Conservation (phyloP, 306 rosid genomes). For the Corylus avellana region DNA sequence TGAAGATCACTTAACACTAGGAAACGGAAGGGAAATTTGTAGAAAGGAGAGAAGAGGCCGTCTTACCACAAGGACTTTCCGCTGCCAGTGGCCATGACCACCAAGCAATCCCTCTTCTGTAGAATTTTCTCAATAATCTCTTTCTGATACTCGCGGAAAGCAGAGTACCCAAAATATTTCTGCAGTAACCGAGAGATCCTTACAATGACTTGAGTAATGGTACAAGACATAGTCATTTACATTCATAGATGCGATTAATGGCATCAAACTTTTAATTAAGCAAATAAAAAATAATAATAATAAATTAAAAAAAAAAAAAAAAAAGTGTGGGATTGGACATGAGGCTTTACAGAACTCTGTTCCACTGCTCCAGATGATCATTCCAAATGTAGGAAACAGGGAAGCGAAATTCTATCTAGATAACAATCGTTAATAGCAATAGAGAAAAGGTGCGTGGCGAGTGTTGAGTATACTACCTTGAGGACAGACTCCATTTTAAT, state of each 20-base stretch:
- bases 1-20: neutral
- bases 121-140: slow-evolving; percentile 65
- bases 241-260: no score
- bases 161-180: slow-evolving; percentile 68
- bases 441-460: no score
- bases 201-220: neutral
- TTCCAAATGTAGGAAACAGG: no score
- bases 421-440: no score
- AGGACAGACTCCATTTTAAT: slow-evolving; percentile 45
- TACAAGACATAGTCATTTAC: neutral
- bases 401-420: no score
- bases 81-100: slow-evolving; percentile 94
- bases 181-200: slow-evolving; percentile 26
- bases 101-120: slow-evolving; percentile 67
- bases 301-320: no score
- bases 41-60: neutral
- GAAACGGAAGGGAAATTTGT: neutral
- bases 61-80: slow-evolving; percentile 86
- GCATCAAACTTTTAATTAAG: no score
- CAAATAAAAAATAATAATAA: no score
- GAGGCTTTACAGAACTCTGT: no score
- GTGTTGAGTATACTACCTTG: slow-evolving; percentile 38
- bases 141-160: slow-evolving; percentile 72
- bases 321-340: no score
- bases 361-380: no score